These are phyloP conservation scores for Zopfia rhizophila DNA, from an alignment of 2,329 filamentous ascomycete species.

Conservation along the genomic window DNA sequence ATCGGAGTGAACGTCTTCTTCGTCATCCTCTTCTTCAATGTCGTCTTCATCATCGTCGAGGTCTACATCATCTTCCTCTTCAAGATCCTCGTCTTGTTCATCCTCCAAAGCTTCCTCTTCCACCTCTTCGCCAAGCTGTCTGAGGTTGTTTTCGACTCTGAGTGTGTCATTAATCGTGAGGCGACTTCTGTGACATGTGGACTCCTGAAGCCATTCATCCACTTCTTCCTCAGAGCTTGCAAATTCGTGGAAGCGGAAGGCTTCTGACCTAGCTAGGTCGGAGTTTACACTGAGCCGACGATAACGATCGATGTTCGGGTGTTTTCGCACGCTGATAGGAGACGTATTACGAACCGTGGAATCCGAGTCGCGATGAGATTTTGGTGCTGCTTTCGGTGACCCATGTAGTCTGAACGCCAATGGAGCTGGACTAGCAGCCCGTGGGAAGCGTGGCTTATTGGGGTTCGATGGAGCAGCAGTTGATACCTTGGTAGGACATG, in stretches of 20 bases:
- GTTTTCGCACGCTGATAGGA: constrained; percentile 56
- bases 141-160: constrained; percentile 87
- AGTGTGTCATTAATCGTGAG: constrained; percentile 92
- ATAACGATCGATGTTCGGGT: constrained; percentile 39
- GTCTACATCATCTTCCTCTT: constrained; percentile 59
- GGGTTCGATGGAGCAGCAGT: constrained; percentile 52
- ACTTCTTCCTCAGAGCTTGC: constrained; percentile 85
- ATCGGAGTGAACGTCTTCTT: constrained; percentile 43
- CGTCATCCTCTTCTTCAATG: constrained; percentile 48
- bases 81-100: constrained; percentile 72
- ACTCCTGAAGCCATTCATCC: constrained; percentile 90
- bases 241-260: constrained; percentile 85
- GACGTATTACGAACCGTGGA: constrained; percentile 62
- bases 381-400: constrained; percentile 42
- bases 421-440: constrained; percentile 58
- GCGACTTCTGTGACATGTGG: constrained; percentile 71
- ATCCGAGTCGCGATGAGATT: constrained; percentile 60
- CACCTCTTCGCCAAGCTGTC: constrained; percentile 85
- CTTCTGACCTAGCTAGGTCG: constrained; percentile 63
- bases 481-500: constrained; percentile 67
- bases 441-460: constrained; percentile 47
- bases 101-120: constrained; percentile 86
- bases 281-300: constrained; percentile 50
- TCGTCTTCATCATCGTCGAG: constrained; percentile 64
- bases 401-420: constrained; percentile 31